Conservation (phyloP, 2,329 filamentous ascomycete genomes). For the Sclerotinia sclerotiorum region DNA sequence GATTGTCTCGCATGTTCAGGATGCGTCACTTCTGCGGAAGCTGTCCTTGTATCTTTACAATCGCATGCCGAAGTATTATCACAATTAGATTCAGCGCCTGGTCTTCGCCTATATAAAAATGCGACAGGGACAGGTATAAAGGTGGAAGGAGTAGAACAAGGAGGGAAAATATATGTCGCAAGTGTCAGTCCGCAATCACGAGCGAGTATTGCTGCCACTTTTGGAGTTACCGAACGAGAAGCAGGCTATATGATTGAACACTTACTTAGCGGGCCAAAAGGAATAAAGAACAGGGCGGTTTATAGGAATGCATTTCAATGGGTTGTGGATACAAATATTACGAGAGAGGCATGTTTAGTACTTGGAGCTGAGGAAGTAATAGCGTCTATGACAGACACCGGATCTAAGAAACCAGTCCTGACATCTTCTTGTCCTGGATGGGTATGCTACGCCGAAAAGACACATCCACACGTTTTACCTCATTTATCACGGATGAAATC, state of each 20-base stretch:
- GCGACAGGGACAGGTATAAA: slow-evolving; percentile 40
- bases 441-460: slow-evolving; percentile 99
- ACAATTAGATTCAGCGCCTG: slow-evolving; percentile 69
- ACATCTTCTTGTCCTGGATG: slow-evolving; percentile 94
- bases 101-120: slow-evolving; percentile 37
- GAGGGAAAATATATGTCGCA: slow-evolving; percentile 80
- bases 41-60: slow-evolving; percentile 92
- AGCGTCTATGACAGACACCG: slow-evolving; percentile 38
- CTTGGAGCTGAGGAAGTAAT: slow-evolving; percentile 72
- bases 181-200: slow-evolving; percentile 90
- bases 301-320: slow-evolving; percentile 79
- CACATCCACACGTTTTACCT: slow-evolving; percentile 87
- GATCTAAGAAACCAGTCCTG: slow-evolving; percentile 60
- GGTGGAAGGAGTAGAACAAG: slow-evolving; percentile 55
- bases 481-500: slow-evolving; percentile 91
- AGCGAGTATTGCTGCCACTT: slow-evolving; percentile 84
- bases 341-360: slow-evolving; percentile 80
- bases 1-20: slow-evolving; percentile 97
- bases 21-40: slow-evolving; percentile 95
- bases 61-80: slow-evolving; percentile 88
- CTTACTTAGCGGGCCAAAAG: slow-evolving; percentile 68
- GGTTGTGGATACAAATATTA: slow-evolving; percentile 85
- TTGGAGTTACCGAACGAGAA: slow-evolving; percentile 68
- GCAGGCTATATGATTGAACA: slow-evolving; percentile 82
- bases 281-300: slow-evolving; percentile 68